Percentiles rank a stretch among this genome's conserved stretches.
phyloP scores from a whole-genome alignment of 176 grass and related monocot species.

The Leersia perrieri region DNA sequence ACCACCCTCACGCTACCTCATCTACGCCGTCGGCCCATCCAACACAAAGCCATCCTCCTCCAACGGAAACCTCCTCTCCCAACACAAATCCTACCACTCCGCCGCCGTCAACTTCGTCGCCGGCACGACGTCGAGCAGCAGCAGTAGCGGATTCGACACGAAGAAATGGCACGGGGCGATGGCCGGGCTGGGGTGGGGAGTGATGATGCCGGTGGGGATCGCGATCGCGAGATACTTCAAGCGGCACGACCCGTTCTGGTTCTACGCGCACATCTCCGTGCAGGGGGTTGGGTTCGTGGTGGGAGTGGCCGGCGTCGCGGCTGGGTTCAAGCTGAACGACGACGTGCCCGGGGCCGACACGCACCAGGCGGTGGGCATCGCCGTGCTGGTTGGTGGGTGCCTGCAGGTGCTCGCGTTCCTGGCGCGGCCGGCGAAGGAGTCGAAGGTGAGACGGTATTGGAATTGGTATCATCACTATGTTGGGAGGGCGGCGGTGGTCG shows the following conservation, averaged over 20 bases:
- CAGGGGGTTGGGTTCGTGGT: slow-evolving; percentile 62
- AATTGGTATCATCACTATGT: slow-evolving; percentile 67
- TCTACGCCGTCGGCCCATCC: slow-evolving; percentile 59
- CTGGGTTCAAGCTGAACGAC: slow-evolving; percentile 54
- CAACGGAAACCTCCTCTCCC: slow-evolving; percentile 32
- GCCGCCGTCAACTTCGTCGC: slow-evolving; percentile 49
- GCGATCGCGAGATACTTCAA: slow-evolving; percentile 62
- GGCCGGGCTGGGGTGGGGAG: slow-evolving; percentile 55
- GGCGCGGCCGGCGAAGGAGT: slow-evolving; percentile 47
- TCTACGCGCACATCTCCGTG: slow-evolving; percentile 70
- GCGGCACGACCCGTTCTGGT: slow-evolving; percentile 60
- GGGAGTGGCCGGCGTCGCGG: slow-evolving; percentile 36
- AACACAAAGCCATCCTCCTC: slow-evolving; percentile 34
- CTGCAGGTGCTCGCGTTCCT: slow-evolving; percentile 74
- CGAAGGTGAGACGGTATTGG: slow-evolving; percentile 65
- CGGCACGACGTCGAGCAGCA: slow-evolving; percentile 25
- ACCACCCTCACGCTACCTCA: slow-evolving; percentile 47
- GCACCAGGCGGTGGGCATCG: slow-evolving; percentile 47
- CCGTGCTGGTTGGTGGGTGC: slow-evolving; percentile 45
- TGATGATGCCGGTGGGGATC: slow-evolving; percentile 62
- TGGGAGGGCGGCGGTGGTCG: slow-evolving; percentile 42
- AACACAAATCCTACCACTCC: slow-evolving; percentile 38
- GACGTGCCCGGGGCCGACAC: slow-evolving; percentile 31
- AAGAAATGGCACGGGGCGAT: slow-evolving; percentile 54
- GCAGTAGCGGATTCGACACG: neutral